Conservation (phyloP, 164 flowering plant genomes). For the Nymphaea thermarum region DNA sequence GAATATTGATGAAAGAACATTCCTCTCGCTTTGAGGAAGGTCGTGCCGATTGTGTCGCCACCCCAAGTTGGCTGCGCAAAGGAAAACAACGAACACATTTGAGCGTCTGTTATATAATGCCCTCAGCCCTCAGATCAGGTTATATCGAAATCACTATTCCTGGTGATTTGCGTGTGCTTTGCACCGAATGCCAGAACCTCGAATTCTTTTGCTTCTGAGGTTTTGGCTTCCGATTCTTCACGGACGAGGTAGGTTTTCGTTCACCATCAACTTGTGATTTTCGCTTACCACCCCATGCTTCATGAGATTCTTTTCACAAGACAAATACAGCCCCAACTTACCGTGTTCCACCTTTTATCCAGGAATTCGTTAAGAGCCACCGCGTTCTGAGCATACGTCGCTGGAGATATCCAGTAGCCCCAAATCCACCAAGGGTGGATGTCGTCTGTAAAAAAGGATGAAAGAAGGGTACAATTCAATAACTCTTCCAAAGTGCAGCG, state of each 20-base stretch:
- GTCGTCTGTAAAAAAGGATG: constrained; percentile 22
- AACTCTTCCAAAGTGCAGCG: too few species aligned
- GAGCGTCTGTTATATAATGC: not conserved
- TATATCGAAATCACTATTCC: too few species aligned
- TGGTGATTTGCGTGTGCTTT: not conserved
- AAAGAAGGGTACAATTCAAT: not conserved
- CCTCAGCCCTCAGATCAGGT: too few species aligned
- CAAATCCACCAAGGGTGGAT: constrained; percentile 42
- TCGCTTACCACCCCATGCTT: too few species aligned
- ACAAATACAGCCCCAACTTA: constrained; percentile 8
- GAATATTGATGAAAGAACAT: constrained; percentile 24
- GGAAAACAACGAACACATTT: constrained; percentile 1
- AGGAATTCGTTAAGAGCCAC: constrained; percentile 45
- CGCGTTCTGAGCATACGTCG: constrained; percentile 48
- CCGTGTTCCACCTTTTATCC: constrained; percentile 42
- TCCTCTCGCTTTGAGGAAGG: constrained; percentile 33
- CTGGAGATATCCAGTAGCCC: constrained; percentile 49
- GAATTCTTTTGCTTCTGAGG: too few species aligned
- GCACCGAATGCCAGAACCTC: too few species aligned
- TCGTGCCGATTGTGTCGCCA: constrained; percentile 32
- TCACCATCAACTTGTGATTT: too few species aligned
- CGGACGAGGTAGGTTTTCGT: too few species aligned
- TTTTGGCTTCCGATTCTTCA: too few species aligned
- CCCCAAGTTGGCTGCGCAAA: not conserved
- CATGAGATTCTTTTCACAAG: too few species aligned